Percentiles rank a stretch among this genome's conserved stretches.
phyloP scores from a whole-genome alignment of 345 rosid genomes.

The Melaleuca alternifolia region DNA sequence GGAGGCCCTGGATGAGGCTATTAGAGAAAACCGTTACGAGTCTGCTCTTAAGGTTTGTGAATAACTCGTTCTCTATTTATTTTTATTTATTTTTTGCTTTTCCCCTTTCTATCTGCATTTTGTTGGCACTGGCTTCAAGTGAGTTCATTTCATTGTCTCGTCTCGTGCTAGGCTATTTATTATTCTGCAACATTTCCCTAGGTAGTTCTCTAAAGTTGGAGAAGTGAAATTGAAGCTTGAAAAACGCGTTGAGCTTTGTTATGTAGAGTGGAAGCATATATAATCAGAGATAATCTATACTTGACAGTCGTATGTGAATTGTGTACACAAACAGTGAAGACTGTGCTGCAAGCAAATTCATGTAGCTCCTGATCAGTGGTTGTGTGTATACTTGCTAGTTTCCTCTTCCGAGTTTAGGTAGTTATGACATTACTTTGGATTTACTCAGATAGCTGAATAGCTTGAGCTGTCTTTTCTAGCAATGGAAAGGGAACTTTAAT shows the following conservation, averaged over 20 bases:
- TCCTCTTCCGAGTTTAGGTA: not conserved
- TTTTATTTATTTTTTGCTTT: not conserved
- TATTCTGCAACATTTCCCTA: not conserved
- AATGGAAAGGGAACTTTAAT: not conserved
- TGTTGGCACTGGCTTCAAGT: not conserved
- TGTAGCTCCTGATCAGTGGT: not conserved
- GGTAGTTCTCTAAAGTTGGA: not conserved
- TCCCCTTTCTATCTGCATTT: not conserved
- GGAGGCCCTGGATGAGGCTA: conserved; percentile 78
- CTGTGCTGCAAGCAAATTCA: not conserved
- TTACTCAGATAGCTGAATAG: not conserved
- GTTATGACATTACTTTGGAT: not conserved
- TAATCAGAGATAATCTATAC: not conserved
- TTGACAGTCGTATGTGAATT: not conserved
- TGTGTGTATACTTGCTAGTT: not conserved
- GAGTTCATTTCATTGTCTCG: not conserved
- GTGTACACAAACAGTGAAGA: not conserved
- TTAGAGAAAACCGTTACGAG: conserved; percentile 39
- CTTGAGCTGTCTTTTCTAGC: not conserved
- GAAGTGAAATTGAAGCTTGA: not conserved
- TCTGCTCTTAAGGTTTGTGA: conserved; percentile 58
- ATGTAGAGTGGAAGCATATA: not conserved
- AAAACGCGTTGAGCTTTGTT: not conserved
- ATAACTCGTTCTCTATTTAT: not conserved
- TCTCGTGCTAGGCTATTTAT: not conserved